These are phyloP conservation scores for Betula pendula DNA, from an alignment of 306 rosid genomes.

Conservation along the genomic window DNA sequence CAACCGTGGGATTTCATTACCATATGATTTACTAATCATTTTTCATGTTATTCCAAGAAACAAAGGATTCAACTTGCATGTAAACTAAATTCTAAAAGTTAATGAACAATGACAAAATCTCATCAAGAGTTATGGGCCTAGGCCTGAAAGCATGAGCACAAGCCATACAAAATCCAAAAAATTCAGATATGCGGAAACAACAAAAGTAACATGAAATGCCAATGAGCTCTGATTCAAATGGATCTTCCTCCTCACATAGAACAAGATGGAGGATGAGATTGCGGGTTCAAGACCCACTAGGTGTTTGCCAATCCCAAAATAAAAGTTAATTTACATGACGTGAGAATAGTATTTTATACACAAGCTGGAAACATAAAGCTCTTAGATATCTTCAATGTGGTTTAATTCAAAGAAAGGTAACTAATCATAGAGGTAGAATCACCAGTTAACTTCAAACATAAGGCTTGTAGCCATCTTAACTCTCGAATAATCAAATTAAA, in stretches of 20 bases:
- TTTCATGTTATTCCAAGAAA: neutral
- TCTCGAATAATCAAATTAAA: neutral
- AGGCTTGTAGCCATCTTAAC: neutral
- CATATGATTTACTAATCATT: neutral
- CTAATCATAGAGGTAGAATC: neutral
- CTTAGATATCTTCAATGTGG: neutral
- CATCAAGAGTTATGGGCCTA: neutral
- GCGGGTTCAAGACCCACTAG: neutral
- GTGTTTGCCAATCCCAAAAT: neutral
- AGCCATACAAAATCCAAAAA: neutral
- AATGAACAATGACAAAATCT: neutral
- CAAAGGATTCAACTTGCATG: neutral
- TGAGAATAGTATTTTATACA: neutral
- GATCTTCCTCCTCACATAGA: neutral
- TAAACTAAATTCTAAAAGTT: neutral
- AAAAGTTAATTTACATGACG: neutral
- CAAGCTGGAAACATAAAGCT: neutral
- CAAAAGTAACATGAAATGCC: neutral
- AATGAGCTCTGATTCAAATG: neutral
- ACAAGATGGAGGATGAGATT: neutral
- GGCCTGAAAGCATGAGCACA: neutral
- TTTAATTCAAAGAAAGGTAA: neutral
- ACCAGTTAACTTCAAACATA: neutral
- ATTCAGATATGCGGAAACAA: neutral
- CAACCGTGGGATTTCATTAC: neutral